Percentiles rank a stretch among this genome's conserved stretches.
These are phyloP conservation scores for Paxillus rubicundulus DNA, from an alignment of 768 basidiomycete species.

Conservation along the genomic window DNA sequence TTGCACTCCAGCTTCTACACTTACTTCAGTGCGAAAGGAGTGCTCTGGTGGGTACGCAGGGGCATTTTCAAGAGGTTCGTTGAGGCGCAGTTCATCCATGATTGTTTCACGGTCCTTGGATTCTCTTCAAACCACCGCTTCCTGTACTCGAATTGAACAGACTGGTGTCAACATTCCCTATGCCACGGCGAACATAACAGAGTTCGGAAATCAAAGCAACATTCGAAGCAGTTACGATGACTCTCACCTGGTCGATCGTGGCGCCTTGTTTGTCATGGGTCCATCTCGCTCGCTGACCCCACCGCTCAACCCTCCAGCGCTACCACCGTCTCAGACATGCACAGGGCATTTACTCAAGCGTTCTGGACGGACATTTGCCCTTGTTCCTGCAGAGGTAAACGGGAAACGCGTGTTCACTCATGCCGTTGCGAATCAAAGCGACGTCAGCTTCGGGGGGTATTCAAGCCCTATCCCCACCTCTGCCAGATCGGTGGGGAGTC, in stretches of 20 bases:
- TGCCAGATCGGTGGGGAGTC: not conserved
- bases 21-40: not conserved
- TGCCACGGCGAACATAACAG: not conserved
- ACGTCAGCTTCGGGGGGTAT: not conserved
- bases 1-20: not conserved
- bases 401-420: conserved; percentile 16
- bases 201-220: not conserved
- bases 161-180: not conserved
- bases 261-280: not conserved
- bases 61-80: not conserved
- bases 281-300: conserved; percentile 12
- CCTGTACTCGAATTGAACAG: not conserved
- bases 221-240: not conserved
- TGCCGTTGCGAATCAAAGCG: conserved; percentile 7
- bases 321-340: not conserved
- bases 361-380: conserved; percentile 14
- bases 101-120: conserved; percentile 7
- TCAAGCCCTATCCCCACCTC: not conserved
- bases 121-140: not conserved
- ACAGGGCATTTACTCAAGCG: conserved; percentile 17
- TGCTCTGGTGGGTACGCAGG: not conserved
- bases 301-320: conserved; percentile 16
- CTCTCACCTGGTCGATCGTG: not conserved
- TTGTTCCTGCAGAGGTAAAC: conserved; percentile 13
- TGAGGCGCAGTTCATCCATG: conserved; percentile 3